Conservation (phyloP, 495 filamentous ascomycete genomes). For the Penicillium samsonianum region DNA sequence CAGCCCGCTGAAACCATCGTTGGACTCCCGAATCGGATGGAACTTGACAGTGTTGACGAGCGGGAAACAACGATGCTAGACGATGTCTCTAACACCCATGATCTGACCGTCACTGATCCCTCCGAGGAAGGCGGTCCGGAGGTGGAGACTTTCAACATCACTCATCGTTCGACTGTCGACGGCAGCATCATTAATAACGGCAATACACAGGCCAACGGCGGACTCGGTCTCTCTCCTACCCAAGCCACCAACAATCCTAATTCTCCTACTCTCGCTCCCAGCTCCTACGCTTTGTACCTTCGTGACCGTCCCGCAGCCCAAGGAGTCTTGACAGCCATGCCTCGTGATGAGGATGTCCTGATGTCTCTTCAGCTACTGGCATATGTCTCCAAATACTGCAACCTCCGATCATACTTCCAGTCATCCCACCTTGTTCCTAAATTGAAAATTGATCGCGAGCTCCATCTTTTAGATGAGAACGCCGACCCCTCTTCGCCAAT, state of each 20-base stretch:
- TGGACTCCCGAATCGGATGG: slow-evolving; percentile 75
- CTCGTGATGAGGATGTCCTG: slow-evolving; percentile 92
- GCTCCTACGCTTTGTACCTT: slow-evolving; percentile 71
- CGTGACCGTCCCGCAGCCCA: slow-evolving; percentile 67
- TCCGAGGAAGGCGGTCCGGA: slow-evolving; percentile 72
- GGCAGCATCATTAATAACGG: slow-evolving; percentile 77
- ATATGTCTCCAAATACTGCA: slow-evolving; percentile 98
- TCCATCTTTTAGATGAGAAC: slow-evolving; percentile 75
- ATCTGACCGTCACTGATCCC: slow-evolving; percentile 71
- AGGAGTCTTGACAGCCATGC: slow-evolving; percentile 81
- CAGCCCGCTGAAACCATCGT: slow-evolving; percentile 72
- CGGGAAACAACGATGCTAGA: slow-evolving; percentile 69
- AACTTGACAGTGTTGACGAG: slow-evolving; percentile 77
- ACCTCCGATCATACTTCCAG: slow-evolving; percentile 92
- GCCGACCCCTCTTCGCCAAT: slow-evolving; percentile 42
- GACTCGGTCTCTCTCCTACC: slow-evolving; percentile 75
- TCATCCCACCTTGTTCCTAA: slow-evolving; percentile 89
- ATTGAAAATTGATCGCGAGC: slow-evolving; percentile 83
- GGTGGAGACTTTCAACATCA: slow-evolving; percentile 90
- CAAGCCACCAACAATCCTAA: slow-evolving; percentile 70
- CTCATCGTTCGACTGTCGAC: slow-evolving; percentile 84
- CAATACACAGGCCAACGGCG: slow-evolving; percentile 56
- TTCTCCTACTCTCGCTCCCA: slow-evolving; percentile 69
- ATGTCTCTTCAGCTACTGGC: slow-evolving; percentile 98
- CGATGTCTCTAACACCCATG: slow-evolving; percentile 70